Conservation (phyloP, 2,329 filamentous ascomycete species). For the Camillea tinctor region DNA sequence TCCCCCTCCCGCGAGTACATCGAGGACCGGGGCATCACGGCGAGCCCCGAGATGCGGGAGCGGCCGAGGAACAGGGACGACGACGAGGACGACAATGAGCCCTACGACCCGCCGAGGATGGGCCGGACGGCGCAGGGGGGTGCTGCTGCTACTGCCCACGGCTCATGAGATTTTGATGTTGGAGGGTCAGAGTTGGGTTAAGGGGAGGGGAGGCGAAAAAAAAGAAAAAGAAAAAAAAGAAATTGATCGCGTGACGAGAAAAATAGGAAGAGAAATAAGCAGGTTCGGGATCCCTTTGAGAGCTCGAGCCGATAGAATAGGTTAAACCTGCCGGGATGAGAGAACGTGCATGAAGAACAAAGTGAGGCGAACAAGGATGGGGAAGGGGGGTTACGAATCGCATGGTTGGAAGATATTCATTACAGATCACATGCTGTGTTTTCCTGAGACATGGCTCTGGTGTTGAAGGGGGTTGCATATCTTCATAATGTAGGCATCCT, state of each 20-base stretch:
- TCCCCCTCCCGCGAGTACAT: background rate
- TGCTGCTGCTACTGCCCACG: background rate
- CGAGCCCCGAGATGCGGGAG: background rate
- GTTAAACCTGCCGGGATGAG: too few relatives aligned
- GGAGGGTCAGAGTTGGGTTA: background rate
- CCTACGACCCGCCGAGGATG: background rate
- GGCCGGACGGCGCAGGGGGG: background rate
- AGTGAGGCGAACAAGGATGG: too few relatives aligned
- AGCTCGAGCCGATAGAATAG: too few relatives aligned
- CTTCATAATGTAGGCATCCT: background rate
- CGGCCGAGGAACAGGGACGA: background rate
- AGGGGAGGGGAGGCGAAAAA: background rate
- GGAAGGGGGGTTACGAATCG: too few relatives aligned
- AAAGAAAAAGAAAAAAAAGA: too few relatives aligned
- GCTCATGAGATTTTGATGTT: background rate
- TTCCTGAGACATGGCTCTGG: background rate
- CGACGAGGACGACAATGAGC: background rate
- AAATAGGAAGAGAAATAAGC: too few relatives aligned
- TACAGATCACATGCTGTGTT: too few relatives aligned
- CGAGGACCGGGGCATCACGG: background rate
- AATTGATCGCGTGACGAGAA: too few relatives aligned
- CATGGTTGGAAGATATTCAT: too few relatives aligned
- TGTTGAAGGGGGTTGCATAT: background rate
- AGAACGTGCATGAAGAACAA: too few relatives aligned
- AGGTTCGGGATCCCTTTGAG: too few relatives aligned